Conservation (phyloP, 306 rosid genomes). For the Malus domestica region ASM211411v1 NC_041798.1:31140501-31141000, state of each 20-base stretch:
- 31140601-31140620: conserved; percentile 1
- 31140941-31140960: conserved; percentile 28
- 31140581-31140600: background rate
- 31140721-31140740: conserved; percentile 13
- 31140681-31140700: background rate
- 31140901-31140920: background rate
- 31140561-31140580: background rate
- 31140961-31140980: conserved; percentile 2
- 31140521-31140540: background rate
- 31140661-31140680: conserved; percentile 14
- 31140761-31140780: accelerated
- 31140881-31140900: background rate
- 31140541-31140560: background rate
- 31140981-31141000: conserved; percentile 79
- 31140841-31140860: conserved; percentile 27
- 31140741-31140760: accelerated
- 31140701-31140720: conserved; percentile 50
- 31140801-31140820: background rate
- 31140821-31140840: conserved; percentile 19
- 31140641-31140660: conserved; percentile 9
- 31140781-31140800: accelerated
- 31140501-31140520: background rate
- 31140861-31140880: conserved; percentile 12
- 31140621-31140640: background rate
- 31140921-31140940: background rate